A percentile compares a stretch with the other conserved stretches of the same genome.
Evolutionary conservation across 495 filamentous ascomycete species (phyloP).

Genomic region (Neurospora tetraspora): DNA sequence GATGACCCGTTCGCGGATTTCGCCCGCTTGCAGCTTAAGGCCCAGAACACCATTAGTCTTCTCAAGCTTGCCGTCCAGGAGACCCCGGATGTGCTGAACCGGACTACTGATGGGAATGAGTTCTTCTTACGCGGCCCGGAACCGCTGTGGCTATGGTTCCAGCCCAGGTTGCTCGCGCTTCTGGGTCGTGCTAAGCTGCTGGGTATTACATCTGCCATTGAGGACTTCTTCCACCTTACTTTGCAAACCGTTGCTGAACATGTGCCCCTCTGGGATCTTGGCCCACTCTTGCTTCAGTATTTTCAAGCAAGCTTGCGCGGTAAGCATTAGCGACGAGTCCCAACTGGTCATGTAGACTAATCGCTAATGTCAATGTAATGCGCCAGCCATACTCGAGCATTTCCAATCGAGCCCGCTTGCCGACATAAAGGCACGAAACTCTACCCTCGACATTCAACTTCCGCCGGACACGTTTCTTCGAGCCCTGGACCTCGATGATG

Average conservation of each 20-base stretch:
- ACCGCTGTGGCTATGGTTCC: constrained; percentile 72
- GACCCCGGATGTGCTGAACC: constrained; percentile 61
- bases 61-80: constrained; percentile 63
- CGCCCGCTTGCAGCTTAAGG: constrained; percentile 47
- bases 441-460: constrained; percentile 9
- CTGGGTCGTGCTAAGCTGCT: constrained; percentile 37
- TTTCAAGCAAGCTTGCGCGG: constrained; percentile 30
- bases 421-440: background rate
- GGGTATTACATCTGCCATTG: constrained; percentile 35
- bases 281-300: constrained; percentile 31
- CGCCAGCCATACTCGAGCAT: constrained; percentile 12
- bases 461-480: constrained; percentile 13
- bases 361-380: background rate
- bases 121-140: constrained; percentile 42
- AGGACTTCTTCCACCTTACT: constrained; percentile 38
- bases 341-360: background rate
- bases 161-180: constrained; percentile 51
- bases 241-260: constrained; percentile 27
- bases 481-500: constrained; percentile 1
- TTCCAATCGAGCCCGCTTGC: constrained; percentile 1
- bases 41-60: constrained; percentile 52
- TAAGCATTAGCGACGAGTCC: constrained; percentile 12
- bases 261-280: constrained; percentile 35
- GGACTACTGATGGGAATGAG: constrained; percentile 22
- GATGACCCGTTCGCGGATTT: constrained; percentile 52